These are phyloP conservation scores for Fusarium brachygibbosum DNA, from an alignment of 2,329 filamentous ascomycete species.

Conservation along the genomic window DNA sequence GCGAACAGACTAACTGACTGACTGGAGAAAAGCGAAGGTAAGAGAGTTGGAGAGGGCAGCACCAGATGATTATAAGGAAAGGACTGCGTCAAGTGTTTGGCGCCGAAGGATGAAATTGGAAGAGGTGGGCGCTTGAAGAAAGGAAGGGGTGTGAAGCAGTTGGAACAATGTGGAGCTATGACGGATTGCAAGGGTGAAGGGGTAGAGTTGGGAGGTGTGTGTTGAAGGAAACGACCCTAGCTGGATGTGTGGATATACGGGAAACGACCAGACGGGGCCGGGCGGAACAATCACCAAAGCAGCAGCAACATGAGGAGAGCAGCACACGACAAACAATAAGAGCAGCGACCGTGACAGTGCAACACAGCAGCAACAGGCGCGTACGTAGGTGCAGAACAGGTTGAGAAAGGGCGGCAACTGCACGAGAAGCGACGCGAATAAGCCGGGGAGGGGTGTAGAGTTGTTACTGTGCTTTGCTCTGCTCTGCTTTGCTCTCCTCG, in stretches of 20 bases:
- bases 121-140: constrained; percentile 48
- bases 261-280: constrained; percentile 43
- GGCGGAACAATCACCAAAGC: constrained; percentile 38
- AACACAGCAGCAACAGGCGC: constrained; percentile 40
- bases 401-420: constrained; percentile 37
- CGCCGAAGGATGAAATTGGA: constrained; percentile 46
- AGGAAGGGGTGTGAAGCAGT: constrained; percentile 46
- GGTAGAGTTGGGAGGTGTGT: constrained; percentile 32
- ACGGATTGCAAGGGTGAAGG: constrained; percentile 40
- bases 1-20: constrained; percentile 46
- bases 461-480: constrained; percentile 5
- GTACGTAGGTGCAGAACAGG: constrained; percentile 34
- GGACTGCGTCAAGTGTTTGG: constrained; percentile 49
- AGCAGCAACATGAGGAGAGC: constrained; percentile 34
- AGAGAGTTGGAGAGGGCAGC: constrained; percentile 43
- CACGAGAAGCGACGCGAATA: constrained; percentile 31
- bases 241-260: constrained; percentile 40
- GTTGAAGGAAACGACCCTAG: constrained; percentile 28
- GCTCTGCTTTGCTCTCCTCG: constrained; percentile 5
- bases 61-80: constrained; percentile 49
- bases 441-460: constrained; percentile 35
- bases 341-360: constrained; percentile 8
- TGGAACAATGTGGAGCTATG: constrained; percentile 44
- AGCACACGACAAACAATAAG: constrained; percentile 13
- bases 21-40: constrained; percentile 44